Conservation (phyloP, 441 rosid genomes). For the Croton laevigatus region DNA sequence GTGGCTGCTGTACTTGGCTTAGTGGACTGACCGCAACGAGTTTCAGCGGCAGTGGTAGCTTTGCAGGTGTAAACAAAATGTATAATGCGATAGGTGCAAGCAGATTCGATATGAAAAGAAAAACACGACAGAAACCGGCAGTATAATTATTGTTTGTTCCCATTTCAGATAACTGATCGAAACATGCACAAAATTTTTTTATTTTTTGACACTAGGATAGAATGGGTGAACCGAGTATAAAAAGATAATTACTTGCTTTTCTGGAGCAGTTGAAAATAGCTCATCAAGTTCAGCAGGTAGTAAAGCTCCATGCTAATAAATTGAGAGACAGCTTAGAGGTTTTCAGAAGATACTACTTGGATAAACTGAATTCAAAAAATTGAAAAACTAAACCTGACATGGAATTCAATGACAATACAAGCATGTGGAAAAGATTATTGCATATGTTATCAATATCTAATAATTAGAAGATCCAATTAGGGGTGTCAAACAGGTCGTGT, state of each 20-base stretch:
- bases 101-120: neutral
- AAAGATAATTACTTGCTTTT: conserved; percentile 40
- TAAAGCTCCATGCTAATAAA: conserved; percentile 59
- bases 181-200: too few relatives aligned
- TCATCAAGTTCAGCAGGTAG: conserved; percentile 47
- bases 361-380: neutral
- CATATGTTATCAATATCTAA: conserved; percentile 54
- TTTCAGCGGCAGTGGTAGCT: too few relatives aligned
- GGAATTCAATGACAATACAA: neutral
- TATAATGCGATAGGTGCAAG: too few relatives aligned
- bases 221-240: neutral
- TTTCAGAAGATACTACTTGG: conserved; percentile 6
- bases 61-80: too few relatives aligned
- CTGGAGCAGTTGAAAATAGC: conserved; percentile 76
- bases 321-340: conserved; percentile 19
- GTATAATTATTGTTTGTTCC: neutral
- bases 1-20: too few relatives aligned
- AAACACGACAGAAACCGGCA: neutral
- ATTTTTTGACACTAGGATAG: too few relatives aligned
- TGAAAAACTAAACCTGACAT: conserved; percentile 2
- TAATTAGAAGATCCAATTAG: conserved; percentile 41
- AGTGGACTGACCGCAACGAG: too few relatives aligned
- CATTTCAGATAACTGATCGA: neutral
- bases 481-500: too few relatives aligned
- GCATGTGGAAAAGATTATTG: conserved; percentile 14